Evolutionary conservation across 2,329 filamentous ascomycete species (phyloP).

Genomic region (Aspergillus ochraceoroseus): DNA sequence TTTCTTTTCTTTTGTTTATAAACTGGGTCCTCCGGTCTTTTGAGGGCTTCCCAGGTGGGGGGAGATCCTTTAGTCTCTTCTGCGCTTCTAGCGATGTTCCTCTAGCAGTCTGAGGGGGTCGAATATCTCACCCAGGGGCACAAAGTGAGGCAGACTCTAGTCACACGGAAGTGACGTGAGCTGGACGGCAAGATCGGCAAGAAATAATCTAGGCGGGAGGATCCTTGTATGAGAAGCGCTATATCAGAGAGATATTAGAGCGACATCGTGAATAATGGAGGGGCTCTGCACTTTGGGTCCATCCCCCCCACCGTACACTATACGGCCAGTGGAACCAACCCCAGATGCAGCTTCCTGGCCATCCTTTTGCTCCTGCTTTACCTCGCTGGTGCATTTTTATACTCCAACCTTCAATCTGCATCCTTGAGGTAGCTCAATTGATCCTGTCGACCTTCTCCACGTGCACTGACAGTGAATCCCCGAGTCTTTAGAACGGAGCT

Average conservation of each 20-base stretch:
- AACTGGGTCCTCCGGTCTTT: background rate
- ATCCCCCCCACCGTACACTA: conserved; percentile 21
- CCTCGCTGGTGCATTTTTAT: no score
- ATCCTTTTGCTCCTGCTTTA: no score
- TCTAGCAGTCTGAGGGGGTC: no score
- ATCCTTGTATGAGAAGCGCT: background rate
- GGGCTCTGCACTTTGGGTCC: conserved; percentile 23
- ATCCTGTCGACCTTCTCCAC: background rate
- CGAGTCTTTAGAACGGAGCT: background rate
- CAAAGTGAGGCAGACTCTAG: background rate
- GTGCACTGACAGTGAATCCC: background rate
- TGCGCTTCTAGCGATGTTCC: no score
- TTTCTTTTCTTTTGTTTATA: no score
- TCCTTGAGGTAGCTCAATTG: background rate
- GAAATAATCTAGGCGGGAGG: conserved; percentile 1
- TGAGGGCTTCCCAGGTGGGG: background rate
- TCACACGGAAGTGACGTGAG: background rate
- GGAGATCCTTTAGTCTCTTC: conserved; percentile 2
- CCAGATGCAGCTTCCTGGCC: no score
- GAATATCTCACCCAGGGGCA: background rate
- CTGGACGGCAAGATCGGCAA: conserved; percentile 7
- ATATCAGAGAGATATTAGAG: background rate
- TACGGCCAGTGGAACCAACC: conserved; percentile 10
- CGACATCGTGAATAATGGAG: conserved; percentile 27
- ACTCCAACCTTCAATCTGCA: background rate